Evolutionary conservation across 345 rosid genomes (phyloP).

Genomic region (Salix arbutifolia): DNA sequence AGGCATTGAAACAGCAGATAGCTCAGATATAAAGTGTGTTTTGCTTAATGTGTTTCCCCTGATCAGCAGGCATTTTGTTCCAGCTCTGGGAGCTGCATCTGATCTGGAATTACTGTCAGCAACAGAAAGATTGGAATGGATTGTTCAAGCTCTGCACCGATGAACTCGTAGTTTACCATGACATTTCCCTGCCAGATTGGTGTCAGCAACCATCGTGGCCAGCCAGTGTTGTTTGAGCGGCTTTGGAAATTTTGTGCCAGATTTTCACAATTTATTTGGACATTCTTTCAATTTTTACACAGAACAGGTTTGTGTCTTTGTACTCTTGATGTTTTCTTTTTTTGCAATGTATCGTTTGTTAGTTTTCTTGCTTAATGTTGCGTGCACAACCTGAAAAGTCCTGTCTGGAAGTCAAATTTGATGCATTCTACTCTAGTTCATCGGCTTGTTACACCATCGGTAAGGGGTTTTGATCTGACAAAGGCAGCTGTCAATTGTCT

Average conservation of each 20-base stretch:
- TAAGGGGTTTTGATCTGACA: too few relatives aligned
- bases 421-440: too few relatives aligned
- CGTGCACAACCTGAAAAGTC: background rate
- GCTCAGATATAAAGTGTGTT: conserved; percentile 44
- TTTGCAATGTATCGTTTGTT: background rate
- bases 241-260: background rate
- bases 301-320: background rate
- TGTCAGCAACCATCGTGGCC: background rate
- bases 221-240: background rate
- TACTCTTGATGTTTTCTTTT: background rate
- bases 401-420: too few relatives aligned
- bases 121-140: background rate
- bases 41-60: background rate
- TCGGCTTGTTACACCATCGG: too few relatives aligned
- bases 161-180: background rate
- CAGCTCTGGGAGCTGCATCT: background rate
- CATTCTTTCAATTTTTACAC: background rate
- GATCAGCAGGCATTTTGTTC: background rate
- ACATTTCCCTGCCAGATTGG: background rate
- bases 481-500: too few relatives aligned
- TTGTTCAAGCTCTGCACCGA: background rate
- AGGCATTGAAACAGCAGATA: conserved; percentile 51
- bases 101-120: background rate
- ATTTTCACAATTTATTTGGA: background rate
- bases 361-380: background rate